These are phyloP conservation scores for Salvia miltiorrhiza DNA, from an alignment of 257 asterid species.

Conservation along the genomic window DNA sequence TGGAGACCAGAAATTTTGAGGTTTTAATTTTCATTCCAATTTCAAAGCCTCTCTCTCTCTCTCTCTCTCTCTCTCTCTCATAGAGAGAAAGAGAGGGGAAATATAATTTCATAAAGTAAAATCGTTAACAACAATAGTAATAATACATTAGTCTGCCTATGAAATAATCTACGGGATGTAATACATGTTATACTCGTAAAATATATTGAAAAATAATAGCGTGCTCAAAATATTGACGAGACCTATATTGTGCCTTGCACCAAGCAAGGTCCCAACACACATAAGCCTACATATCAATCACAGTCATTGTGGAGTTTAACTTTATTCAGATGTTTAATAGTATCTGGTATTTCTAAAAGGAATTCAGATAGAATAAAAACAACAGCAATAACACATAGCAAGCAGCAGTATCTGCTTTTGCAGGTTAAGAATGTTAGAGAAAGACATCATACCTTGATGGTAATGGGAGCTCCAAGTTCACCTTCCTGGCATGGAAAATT, in stretches of 20 bases:
- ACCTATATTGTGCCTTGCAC: too few species aligned
- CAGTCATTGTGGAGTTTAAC: background rate
- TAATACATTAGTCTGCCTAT: too few species aligned
- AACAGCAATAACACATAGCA: background rate
- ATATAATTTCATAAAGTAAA: too few species aligned
- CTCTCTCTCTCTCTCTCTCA: too few species aligned
- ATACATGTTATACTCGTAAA: background rate
- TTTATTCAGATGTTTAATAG: background rate
- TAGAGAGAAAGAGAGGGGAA: too few species aligned
- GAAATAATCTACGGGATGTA: background rate
- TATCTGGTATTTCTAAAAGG: background rate
- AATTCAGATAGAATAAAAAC: background rate
- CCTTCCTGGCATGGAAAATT: background rate
- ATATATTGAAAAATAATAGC: too few species aligned
- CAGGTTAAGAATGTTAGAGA: background rate
- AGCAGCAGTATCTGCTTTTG: background rate
- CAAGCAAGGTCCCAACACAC: background rate
- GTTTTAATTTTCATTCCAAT: too few species aligned
- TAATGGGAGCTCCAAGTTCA: slow-evolving; percentile 6
- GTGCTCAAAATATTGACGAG: too few species aligned
- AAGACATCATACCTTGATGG: background rate
- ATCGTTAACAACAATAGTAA: too few species aligned
- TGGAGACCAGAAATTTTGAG: too few species aligned
- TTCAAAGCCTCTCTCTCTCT: too few species aligned
- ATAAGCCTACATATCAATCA: background rate